Evolutionary conservation across 75 land plant species (phyloP), one percentile per base, ranked within the genome.

Genomic region (Ceratopteris richardii): DNA sequence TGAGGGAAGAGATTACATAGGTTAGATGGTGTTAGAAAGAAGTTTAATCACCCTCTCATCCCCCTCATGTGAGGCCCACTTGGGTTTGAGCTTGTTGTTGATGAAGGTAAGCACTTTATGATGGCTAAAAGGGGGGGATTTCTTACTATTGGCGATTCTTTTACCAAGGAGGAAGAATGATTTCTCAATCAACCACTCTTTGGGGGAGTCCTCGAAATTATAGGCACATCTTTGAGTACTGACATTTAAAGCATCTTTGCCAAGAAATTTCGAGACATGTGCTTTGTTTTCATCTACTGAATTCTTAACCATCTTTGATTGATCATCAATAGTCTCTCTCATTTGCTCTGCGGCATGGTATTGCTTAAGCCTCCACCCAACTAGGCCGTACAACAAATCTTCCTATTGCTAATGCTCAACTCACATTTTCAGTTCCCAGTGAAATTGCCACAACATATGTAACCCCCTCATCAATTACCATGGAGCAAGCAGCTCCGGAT

Each of bases 401-500:
- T 21, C 77, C 77, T 29, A 66, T 74, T 24, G 77, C 51, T 39
- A 63, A 13, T 29, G 66, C 77, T 74, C 77, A 74, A 43, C 69
- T 74, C 27, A 68, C 72, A 64, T 74, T 74, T 31, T 68, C 74
- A 25, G 77, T 74, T 24, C 77, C 77, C 44, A 56, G 65, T 21
- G 77, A 74, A 28, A 74, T 68, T 29, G 77, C 77, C 31, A 74
- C 77, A 6, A 74, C 77, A 62, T 74, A 74, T 14, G 77, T 74
- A 20, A 74, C 77, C 56, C 58, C 66, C n/a, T 68, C 73, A 68
- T 74, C 65, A 37, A 69, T 62, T 19, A 31, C 56, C 29, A 60
- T 73, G 47, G 66, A 46, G 53, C 77, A 74, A 27, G 31, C 56
- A 5, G 77, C 77, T 30, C 77, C 77, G 51, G 69, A 74, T 31